Base-by-base conservation (phyloP, 1,284 basidiomycete genomes). In the Inonotus hispidus region DNA sequence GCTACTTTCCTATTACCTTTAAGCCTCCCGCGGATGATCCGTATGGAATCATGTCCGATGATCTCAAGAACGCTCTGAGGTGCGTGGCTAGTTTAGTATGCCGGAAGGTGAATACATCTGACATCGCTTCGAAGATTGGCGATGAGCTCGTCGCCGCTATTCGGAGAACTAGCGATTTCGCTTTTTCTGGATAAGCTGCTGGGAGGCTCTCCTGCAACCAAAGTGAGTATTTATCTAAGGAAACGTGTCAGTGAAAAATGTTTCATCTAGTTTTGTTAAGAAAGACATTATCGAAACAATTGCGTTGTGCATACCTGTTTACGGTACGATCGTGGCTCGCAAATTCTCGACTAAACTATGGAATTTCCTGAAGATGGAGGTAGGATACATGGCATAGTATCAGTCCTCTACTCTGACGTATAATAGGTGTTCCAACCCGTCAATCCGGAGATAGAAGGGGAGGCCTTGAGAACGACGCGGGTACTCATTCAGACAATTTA, bases 1-100 rank as follows among this genome's bases (percentile, higher is more conserved):
- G 97, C 74, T 99, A 99, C 74, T 99, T 98, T 74, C 97, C 97
- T 0, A 99, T 99, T 66, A 94, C 94, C 0, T 99, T 98, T 77
- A 85, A 91, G 57, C 94, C 95, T 11, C 94, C 95, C 5, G 91
- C 94, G 0, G 90, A 95, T 67, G 95, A 98, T 70, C 93, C 95
- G 2, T 96, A 96, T 72, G 91, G 92, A 6, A 97, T 99, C 65
- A 92, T 88, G 1, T 81, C 92, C 0, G 92, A 96, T 47, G 92
- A 98, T 69, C 81, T 99, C 38, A 91, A 90, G 68, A 68, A 75
- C 41, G 80, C 88, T 0, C 79, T 99, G 16, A 79, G 87, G 90
- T 90, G 68, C 32, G 21, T 41, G 23, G 1, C 23, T 52, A 2
- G 14, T 35, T 56, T 27, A 21, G 13, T 11, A 16, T 38, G 38